Conservation (phyloP, 2,329 filamentous ascomycete species). For the Knufia petricola region DNA sequence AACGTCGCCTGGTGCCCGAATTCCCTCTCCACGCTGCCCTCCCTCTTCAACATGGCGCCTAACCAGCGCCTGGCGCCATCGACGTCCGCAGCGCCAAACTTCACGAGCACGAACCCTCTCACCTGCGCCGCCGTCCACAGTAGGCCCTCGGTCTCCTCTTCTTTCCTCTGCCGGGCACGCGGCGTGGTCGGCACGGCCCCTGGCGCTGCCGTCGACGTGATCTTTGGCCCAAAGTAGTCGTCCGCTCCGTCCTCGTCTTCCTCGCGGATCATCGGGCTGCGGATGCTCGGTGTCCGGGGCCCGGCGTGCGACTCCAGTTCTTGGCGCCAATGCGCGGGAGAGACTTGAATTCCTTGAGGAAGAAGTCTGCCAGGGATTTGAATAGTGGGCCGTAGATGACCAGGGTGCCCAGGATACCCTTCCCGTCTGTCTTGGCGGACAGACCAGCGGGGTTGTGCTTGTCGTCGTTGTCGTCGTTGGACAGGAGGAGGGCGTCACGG, state of each 20-base stretch:
- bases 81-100: conserved; percentile 74
- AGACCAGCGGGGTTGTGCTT: conserved; percentile 24
- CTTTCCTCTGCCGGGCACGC: conserved; percentile 27
- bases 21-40: conserved; percentile 58
- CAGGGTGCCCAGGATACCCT: conserved; percentile 70
- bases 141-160: conserved; percentile 51
- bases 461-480: conserved; percentile 36
- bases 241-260: conserved; percentile 8
- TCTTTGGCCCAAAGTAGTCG: conserved; percentile 15
- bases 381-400: conserved; percentile 69
- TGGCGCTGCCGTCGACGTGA: too few species aligned
- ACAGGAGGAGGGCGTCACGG: conserved; percentile 73
- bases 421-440: conserved; percentile 33
- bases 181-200: neutral
- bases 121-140: conserved; percentile 76
- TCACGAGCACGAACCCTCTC: conserved; percentile 77
- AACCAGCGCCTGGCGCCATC: conserved; percentile 77
- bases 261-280: conserved; percentile 14
- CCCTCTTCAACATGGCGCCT: conserved; percentile 59
- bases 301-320: conserved; percentile 49
- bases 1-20: conserved; percentile 78
- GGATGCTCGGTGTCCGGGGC: conserved; percentile 16
- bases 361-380: conserved; percentile 57
- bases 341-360: conserved; percentile 66
- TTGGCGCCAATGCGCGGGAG: conserved; percentile 74